Evolutionary conservation across 2,329 filamentous ascomycete genomes (phyloP).

Genomic region (Triangularia verruculosa): DNA sequence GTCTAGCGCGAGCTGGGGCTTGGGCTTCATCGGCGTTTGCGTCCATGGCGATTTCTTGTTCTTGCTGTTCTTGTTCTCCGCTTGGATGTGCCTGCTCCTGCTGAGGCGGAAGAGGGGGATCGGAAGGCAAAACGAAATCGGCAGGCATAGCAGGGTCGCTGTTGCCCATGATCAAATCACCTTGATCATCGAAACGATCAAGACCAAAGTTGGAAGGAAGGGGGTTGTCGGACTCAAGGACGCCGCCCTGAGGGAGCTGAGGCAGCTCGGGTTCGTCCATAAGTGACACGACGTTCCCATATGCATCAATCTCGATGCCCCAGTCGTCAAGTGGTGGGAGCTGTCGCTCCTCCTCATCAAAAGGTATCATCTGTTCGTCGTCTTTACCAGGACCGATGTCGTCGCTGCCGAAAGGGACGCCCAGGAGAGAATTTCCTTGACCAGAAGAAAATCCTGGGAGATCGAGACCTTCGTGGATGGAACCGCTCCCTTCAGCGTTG

Average conservation of each 20-base stretch:
- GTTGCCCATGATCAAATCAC: conserved; percentile 37
- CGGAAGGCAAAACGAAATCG: conserved; percentile 33
- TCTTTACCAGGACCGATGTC: conserved; percentile 23
- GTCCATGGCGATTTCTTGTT: conserved; percentile 6
- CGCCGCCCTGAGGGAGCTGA: conserved; percentile 31
- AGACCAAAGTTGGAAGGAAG: conserved; percentile 18
- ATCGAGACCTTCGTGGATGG: conserved; percentile 21
- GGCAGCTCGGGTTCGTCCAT: conserved; percentile 46
- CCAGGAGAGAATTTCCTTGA: conserved; percentile 19
- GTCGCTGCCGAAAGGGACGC: conserved; percentile 18
- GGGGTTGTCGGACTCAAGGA: background rate
- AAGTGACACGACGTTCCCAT: conserved; percentile 48
- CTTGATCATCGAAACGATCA: conserved; percentile 25
- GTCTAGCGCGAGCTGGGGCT: conserved; percentile 25
- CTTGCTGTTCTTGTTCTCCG: conserved; percentile 15
- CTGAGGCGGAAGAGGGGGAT: conserved; percentile 14
- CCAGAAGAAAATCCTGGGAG: conserved; percentile 24
- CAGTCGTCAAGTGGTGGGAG: conserved; percentile 36
- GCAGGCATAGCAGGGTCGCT: conserved; percentile 40
- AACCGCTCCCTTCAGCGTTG: conserved; percentile 22
- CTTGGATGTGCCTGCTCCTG: conserved; percentile 10
- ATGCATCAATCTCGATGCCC: conserved; percentile 49
- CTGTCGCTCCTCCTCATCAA: conserved; percentile 41
- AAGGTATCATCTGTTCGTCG: conserved; percentile 31
- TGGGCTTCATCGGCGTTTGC: conserved; percentile 8